Base-by-base conservation (phyloP, 2,329 filamentous ascomycete genomes). In the Ophiocordyceps camponoti-floridani region DNA sequence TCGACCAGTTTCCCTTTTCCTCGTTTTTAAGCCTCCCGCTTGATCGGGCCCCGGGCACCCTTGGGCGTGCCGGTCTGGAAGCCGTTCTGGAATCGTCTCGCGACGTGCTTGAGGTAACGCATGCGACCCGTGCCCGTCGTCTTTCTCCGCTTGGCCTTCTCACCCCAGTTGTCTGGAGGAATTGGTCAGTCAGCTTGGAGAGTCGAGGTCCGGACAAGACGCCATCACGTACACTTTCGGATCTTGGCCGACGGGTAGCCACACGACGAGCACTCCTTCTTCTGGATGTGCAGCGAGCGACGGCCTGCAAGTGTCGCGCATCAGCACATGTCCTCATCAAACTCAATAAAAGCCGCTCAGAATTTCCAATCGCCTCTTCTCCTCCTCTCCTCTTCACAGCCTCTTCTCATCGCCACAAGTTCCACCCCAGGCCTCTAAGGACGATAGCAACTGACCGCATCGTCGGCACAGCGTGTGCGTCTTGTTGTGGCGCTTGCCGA, bases 131-230 rank as follows among this genome's bases (percentile, higher is more conserved):
- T 89, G 62, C 91, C 91, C 66, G 84, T 89, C 64, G 89, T 95
- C 88, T 95, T 96, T 83, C 91, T 93, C 70, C 91, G 79, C 86
- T 96, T 96, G 62, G 88, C 89, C 84, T 98, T 98, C 80, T 96
- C 89, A 69, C 84, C 79, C 91, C 91, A 98, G 84, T 98, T 95
- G 82, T 82, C 89, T 96, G 33, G 12, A 35, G 13, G 33, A n/a
- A 16, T 37, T 4, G 5, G 33, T 12, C 33, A 37, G 14, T n/a
- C 7, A 5, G 13, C n/a, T n/a, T 9, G 16, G 13, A 11, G 33
- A 28, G 3, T 38, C n/a, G 23, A 23, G 23, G 23, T 23, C 3
- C 5, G 23, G 23, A 23, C n/a, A 19, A 3, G 10, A 5, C 9
- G 11, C 16, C 27, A 43, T 45, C 53, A 84, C 89, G 66, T 94